Evolutionary conservation across 331 rosid genomes (phyloP).

Genomic region (Spiraea crenata): DNA sequence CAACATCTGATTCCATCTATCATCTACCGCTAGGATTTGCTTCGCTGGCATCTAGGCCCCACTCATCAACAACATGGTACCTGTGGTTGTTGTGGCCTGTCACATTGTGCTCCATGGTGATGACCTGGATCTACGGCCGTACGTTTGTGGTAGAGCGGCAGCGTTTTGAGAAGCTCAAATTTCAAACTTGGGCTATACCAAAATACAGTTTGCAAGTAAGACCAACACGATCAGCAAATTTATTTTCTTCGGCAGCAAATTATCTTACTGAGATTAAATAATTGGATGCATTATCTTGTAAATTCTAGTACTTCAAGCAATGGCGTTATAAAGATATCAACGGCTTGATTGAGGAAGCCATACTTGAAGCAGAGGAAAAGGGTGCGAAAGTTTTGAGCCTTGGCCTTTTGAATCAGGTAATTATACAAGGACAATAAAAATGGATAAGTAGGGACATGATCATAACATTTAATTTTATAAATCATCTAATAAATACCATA

Average conservation of each 20-base stretch:
- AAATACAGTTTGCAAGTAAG: conserved; percentile 32
- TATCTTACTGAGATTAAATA: neutral
- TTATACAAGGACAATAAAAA: neutral
- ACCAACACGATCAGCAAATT: no score
- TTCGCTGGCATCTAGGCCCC: conserved; percentile 60
- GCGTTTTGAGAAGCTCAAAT: conserved; percentile 39
- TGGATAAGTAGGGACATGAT: no score
- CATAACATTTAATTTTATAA: no score
- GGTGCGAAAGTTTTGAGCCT: conserved; percentile 66
- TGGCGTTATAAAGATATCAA: conserved; percentile 44
- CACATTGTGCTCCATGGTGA: conserved; percentile 52
- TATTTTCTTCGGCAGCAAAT: neutral
- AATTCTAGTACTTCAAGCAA: conserved; percentile 43
- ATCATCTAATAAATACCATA: no score
- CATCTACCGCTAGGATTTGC: conserved; percentile 62
- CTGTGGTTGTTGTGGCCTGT: conserved; percentile 63
- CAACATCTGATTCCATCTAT: conserved; percentile 62
- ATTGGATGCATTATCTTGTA: neutral
- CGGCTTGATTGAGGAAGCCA: conserved; percentile 55
- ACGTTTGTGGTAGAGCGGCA: conserved; percentile 63
- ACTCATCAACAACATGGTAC: conserved; percentile 50
- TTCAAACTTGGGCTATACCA: conserved; percentile 79
- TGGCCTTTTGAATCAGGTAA: conserved; percentile 78
- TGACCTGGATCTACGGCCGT: conserved; percentile 51
- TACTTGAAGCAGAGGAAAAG: conserved; percentile 56